A percentile compares a stretch with the other conserved stretches of the same genome.
Evolutionary conservation across 2,329 filamentous ascomycete species (phyloP).

Genomic region (Neocatenulostroma microsporum): DNA sequence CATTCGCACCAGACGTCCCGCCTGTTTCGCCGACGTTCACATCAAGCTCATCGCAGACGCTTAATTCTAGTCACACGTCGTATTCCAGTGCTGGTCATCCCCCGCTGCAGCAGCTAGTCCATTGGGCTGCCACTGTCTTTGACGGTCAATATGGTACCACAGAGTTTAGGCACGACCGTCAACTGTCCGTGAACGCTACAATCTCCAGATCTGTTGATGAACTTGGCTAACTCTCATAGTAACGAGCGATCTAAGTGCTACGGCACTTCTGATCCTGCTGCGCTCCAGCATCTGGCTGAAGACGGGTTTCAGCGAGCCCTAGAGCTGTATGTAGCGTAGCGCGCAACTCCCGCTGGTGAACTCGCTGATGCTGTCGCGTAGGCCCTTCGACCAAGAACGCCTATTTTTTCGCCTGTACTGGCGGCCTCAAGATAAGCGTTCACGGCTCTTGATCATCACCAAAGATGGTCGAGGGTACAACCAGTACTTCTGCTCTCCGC

Average conservation of each 20-base stretch:
- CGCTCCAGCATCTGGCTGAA: conserved; percentile 17
- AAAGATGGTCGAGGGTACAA: conserved; percentile 35
- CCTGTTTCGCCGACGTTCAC: conserved; percentile 38
- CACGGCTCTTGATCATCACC: conserved; percentile 47
- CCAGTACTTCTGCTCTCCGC: conserved; percentile 42
- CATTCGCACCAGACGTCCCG: conserved; percentile 33
- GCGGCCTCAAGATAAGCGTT: conserved; percentile 44
- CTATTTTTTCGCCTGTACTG: conserved; percentile 34
- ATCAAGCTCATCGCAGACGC: conserved; percentile 35
- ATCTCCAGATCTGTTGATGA: no score
- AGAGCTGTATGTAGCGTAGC: conserved; percentile 30
- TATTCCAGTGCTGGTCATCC: conserved; percentile 19
- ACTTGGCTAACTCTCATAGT: conserved; percentile 7
- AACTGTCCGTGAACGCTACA: conserved; percentile 8
- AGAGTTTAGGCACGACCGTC: conserved; percentile 25
- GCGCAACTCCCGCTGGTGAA: no score
- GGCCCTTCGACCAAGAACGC: conserved; percentile 43
- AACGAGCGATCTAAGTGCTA: conserved; percentile 17
- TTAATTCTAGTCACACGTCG: conserved; percentile 27
- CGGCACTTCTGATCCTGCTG: conserved; percentile 14
- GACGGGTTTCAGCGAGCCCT: conserved; percentile 37
- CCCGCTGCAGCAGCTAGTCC: conserved; percentile 17
- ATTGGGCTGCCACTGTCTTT: conserved; percentile 40
- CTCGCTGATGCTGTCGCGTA: conserved; percentile 15
- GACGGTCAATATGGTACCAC: conserved; percentile 35